These are phyloP conservation scores for Vicia faba DNA, from an alignment of 306 rosid genomes.

Conservation along the genomic window DNA sequence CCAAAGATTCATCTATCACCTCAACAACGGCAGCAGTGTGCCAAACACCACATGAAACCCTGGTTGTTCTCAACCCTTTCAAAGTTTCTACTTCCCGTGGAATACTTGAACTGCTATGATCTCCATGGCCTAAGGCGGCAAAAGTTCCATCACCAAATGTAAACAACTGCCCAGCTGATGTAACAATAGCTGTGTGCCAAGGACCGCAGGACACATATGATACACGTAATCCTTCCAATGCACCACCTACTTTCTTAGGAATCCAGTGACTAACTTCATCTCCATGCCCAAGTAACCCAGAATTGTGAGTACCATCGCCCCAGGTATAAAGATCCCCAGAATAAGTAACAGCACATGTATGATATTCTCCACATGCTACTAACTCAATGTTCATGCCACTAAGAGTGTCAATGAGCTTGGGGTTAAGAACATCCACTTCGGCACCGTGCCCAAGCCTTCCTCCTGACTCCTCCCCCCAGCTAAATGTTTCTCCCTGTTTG, in stretches of 20 bases:
- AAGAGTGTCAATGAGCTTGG: conserved; percentile 71
- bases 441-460: conserved; percentile 98
- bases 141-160: conserved; percentile 99
- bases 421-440: conserved; percentile 76
- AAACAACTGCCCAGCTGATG: conserved; percentile 85
- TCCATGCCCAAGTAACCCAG: conserved; percentile 87
- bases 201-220: conserved; percentile 89
- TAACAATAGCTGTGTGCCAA: conserved; percentile 92
- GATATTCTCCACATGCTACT: conserved; percentile 95
- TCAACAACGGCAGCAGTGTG: conserved; percentile 95
- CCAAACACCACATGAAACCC: conserved; percentile 97
- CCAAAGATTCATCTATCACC: conserved; percentile 52
- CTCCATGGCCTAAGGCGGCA: conserved; percentile 97
- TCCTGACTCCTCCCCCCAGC: conserved; percentile 97
- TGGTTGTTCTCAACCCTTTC: conserved; percentile 69
- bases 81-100: conserved; percentile 83
- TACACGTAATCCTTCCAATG: conserved; percentile 68
- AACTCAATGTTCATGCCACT: conserved; percentile 71
- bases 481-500: conserved; percentile 87
- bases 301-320: conserved; percentile 82
- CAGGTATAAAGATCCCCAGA: conserved; percentile 95
- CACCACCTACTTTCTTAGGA: conserved; percentile 80
- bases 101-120: conserved; percentile 58
- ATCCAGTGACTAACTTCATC: conserved; percentile 83
- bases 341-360: conserved; percentile 86